Percentiles rank a stretch among this genome's conserved stretches.
Conservation (phyloP, 306 rosid genomes). For the Lablab purpureus region DNA sequence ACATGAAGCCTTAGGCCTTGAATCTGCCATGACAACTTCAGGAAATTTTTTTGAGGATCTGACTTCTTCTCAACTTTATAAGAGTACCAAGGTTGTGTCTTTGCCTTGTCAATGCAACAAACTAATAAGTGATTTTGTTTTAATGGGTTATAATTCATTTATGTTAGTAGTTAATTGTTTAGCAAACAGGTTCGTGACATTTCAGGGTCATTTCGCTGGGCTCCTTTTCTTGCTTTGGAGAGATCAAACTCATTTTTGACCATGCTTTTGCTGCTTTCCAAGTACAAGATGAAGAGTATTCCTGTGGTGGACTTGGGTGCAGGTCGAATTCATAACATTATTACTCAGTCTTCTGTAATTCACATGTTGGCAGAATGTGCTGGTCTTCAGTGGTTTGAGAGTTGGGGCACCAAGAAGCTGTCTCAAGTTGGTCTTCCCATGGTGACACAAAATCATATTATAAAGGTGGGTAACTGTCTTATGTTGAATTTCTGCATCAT, state of each 20-base stretch:
- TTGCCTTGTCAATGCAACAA: background rate
- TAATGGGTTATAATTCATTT: background rate
- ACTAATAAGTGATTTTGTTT: background rate
- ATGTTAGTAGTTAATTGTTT: constrained; percentile 33
- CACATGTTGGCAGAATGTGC: constrained; percentile 89
- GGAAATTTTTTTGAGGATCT: constrained; percentile 84
- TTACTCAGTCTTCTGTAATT: constrained; percentile 84
- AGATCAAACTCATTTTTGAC: constrained; percentile 79
- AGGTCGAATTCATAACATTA: constrained; percentile 74
- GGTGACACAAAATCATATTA: constrained; percentile 58
- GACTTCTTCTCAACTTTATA: constrained; percentile 80
- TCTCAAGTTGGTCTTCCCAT: constrained; percentile 81
- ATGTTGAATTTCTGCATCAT: constrained; percentile 16
- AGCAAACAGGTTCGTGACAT: constrained; percentile 78
- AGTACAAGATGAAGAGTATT: constrained; percentile 89
- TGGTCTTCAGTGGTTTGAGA: constrained; percentile 97
- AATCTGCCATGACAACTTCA: constrained; percentile 65
- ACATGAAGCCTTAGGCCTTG: constrained; percentile 53
- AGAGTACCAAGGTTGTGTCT: constrained; percentile 68
- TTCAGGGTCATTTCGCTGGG: constrained; percentile 95
- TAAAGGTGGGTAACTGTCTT: constrained; percentile 61
- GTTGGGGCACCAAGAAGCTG: constrained; percentile 86
- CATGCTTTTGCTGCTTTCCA: constrained; percentile 87
- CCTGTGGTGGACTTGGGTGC: constrained; percentile 83
- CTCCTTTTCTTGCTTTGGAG: constrained; percentile 91